Evolutionary conservation across 2,329 filamentous ascomycete genomes (phyloP), one percentile per base, ranked within the genome.

Genomic region (Neonectria coccinea): DNA sequence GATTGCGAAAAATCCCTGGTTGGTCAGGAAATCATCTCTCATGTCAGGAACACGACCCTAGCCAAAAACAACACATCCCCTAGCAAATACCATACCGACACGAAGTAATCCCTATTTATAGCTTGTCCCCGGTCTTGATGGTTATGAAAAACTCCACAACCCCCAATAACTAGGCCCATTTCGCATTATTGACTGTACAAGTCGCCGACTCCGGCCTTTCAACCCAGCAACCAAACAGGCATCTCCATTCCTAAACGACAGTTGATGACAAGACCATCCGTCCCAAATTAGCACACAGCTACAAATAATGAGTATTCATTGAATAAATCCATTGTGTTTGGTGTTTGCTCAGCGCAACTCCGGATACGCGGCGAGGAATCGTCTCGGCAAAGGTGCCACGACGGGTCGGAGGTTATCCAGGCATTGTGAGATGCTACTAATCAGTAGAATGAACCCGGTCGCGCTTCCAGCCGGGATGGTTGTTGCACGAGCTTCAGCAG

Each of bases 31-130:
- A 47, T 47, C 20, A 22, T 8, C 6, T 47, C 39, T 41, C 16
- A 7, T n/a, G 18, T 41, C 39, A 42, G n/a, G n/a, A 14, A 47
- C 22, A 27, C 22, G 4, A 51, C 29, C 48, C 48, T 6, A 27
- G 48, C 48, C n/a, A 4, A 51, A 51, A 51, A 18, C 27, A 50
- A 31, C 18, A 14, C 47, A 18, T 2, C 47, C 47, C 27, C 47
- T 51, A 10, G 11, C 27, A 50, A 50, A 10, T 10, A 31, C 18
- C 27, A 50, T n/a, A 51, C 47, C 18, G 20, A 33, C 10, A 18
- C 27, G 47, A 18, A 12, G 8, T 18, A 31, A 51, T 31, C 8
- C 47, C 47, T 51, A 51, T 51, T 20, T 51, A 31, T 51, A 51
- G n/a, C 47, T 33, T 27, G 25, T 10, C 10, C 3, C 29, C n/a